phyloP scores from a whole-genome alignment of 371 early-diverging fungal species.

The Massospora cicadina region DNA sequence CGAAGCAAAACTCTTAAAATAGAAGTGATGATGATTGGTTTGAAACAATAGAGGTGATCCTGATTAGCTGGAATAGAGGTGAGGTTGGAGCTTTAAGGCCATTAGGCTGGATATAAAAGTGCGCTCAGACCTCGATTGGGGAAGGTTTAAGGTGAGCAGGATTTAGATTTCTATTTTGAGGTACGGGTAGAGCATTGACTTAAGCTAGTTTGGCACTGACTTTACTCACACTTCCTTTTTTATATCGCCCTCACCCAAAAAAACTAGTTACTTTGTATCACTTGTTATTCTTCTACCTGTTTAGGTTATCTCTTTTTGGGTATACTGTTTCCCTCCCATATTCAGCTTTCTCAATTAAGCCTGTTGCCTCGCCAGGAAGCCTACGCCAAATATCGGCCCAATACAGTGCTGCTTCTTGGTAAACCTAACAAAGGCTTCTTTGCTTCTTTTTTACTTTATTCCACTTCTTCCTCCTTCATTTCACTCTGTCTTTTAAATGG shows the following conservation, averaged over 20 bases:
- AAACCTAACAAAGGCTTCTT: neutral
- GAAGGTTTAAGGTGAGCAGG: neutral
- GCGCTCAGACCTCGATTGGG: neutral
- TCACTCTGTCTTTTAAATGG: neutral
- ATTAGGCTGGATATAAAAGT: neutral
- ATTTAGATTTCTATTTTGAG: neutral
- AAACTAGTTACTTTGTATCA: neutral
- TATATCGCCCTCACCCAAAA: neutral
- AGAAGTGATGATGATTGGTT: too few species aligned
- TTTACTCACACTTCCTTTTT: neutral
- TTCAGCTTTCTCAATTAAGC: neutral
- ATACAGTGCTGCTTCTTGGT: neutral
- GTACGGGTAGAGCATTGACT: neutral
- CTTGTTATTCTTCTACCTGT: neutral
- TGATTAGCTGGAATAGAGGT: too few species aligned
- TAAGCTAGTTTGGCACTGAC: neutral
- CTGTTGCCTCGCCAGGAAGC: neutral
- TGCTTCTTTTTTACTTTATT: neutral
- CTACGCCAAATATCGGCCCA: neutral
- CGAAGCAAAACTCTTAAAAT: too few species aligned
- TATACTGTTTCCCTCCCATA: neutral
- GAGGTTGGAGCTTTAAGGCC: too few species aligned
- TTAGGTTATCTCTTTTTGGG: neutral
- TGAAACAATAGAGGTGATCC: too few species aligned
- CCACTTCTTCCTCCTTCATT: neutral